Percentiles rank a stretch among this genome's conserved stretches.
phyloP scores from a whole-genome alignment of 2,329 filamentous ascomycete genomes.

The Seiridium unicorne region DNA sequence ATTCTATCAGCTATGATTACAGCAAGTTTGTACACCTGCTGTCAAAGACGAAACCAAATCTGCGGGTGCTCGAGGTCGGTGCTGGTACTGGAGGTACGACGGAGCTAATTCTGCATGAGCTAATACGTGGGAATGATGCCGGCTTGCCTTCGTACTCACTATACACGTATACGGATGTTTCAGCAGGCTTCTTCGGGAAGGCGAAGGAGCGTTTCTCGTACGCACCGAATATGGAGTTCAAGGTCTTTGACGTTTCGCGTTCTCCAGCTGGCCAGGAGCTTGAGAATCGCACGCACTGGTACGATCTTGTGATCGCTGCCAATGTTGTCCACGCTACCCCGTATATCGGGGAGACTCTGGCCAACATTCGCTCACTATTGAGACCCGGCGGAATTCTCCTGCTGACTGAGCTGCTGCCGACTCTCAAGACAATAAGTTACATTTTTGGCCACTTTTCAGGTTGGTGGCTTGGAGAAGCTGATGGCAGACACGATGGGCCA shows the following conservation, averaged over 20 bases:
- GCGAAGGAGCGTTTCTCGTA: neutral
- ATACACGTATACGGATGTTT: neutral
- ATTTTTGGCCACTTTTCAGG: neutral
- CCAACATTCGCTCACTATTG: neutral
- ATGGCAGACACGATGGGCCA: neutral
- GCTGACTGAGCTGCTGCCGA: neutral
- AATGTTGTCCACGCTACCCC: neutral
- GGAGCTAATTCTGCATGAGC: neutral
- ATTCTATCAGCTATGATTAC: neutral
- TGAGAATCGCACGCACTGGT: neutral
- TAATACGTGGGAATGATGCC: neutral
- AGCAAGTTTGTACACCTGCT: neutral
- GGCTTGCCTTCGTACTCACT: neutral
- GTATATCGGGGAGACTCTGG: neutral
- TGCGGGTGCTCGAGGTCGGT: constrained; percentile 2
- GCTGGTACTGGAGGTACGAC: neutral
- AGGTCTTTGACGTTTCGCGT: no score
- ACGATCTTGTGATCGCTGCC: neutral
- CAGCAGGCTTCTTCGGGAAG: neutral
- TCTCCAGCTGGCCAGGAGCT: neutral
- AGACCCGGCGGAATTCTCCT: neutral
- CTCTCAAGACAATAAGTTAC: neutral
- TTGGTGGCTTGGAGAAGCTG: neutral
- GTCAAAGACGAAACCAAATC: neutral
- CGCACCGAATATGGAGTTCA: no score